Conservation (phyloP, 768 basidiomycete species). For the Cystobasidium onofrii region DNA sequence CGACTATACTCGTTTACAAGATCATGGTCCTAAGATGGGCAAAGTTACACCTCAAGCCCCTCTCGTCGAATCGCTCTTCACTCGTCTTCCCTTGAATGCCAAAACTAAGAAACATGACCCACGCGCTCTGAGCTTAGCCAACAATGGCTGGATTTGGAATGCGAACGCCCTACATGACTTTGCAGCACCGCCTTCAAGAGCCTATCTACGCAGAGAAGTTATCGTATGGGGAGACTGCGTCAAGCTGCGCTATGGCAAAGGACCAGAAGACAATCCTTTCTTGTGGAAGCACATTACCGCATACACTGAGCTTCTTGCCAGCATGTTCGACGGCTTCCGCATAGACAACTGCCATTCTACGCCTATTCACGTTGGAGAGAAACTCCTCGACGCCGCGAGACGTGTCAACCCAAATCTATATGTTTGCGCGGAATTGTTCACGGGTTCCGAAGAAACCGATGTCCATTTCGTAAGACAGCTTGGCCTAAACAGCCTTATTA, state of each 20-base stretch:
- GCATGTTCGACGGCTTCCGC: constrained; percentile 85
- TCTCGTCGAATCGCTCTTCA: constrained; percentile 86
- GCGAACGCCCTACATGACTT: constrained; percentile 92
- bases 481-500: constrained; percentile 84
- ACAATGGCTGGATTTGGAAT: constrained; percentile 99
- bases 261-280: constrained; percentile 77
- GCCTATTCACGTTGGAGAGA: constrained; percentile 89
- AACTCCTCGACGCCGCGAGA: constrained; percentile 82
- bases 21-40: constrained; percentile 72
- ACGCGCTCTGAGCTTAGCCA: constrained; percentile 68
- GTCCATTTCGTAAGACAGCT: constrained; percentile 78
- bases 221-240: constrained; percentile 98
- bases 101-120: constrained; percentile 50
- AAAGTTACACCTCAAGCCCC: constrained; percentile 64
- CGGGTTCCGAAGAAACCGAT: constrained; percentile 90
- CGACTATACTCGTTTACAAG: constrained; percentile 71
- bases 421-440: constrained; percentile 93
- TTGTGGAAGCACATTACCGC: constrained; percentile 82
- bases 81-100: constrained; percentile 56
- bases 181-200: constrained; percentile 81
- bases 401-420: constrained; percentile 86
- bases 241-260: constrained; percentile 84
- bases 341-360: constrained; percentile 99
- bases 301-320: constrained; percentile 73
- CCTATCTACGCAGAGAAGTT: constrained; percentile 89